phyloP scores from a whole-genome alignment of 192 early-diverging fungal species.

The Ramicandelaber brevisporus region DNA sequence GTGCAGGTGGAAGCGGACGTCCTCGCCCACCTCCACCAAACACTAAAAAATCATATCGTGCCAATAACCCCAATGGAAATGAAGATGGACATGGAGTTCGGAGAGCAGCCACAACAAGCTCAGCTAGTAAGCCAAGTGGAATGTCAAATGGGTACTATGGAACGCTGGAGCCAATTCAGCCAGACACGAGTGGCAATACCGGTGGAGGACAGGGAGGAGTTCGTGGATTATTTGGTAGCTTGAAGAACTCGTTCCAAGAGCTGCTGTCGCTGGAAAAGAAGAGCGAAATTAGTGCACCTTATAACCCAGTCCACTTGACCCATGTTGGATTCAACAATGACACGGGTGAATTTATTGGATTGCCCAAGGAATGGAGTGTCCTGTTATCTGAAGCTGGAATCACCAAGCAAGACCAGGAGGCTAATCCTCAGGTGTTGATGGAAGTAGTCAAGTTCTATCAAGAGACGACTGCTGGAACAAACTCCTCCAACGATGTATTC shows the following conservation, averaged over 20 bases:
- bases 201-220: too few relatives aligned
- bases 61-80: too few relatives aligned
- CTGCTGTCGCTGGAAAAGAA: slow-evolving; percentile 37
- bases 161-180: slow-evolving; percentile 1
- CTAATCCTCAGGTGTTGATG: slow-evolving; percentile 71
- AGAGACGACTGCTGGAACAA: slow-evolving; percentile 20
- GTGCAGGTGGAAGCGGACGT: too few relatives aligned
- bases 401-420: slow-evolving; percentile 75
- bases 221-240: slow-evolving; percentile 2
- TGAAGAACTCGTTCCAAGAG: slow-evolving; percentile 10
- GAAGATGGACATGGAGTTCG: too few relatives aligned
- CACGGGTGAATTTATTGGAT: slow-evolving; percentile 79
- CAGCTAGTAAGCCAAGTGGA: neutral
- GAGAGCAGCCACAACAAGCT: neutral
- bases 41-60: slow-evolving; percentile 17
- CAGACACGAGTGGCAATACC: slow-evolving; percentile 1
- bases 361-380: slow-evolving; percentile 82
- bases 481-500: slow-evolving; percentile 16
- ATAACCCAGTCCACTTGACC: slow-evolving; percentile 89
- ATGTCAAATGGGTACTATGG: slow-evolving; percentile 1
- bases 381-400: slow-evolving; percentile 86
- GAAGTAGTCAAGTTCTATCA: slow-evolving; percentile 69
- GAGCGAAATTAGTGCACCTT: slow-evolving; percentile 79
- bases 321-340: slow-evolving; percentile 95
- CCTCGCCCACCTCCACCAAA: slow-evolving; percentile 15